Base-by-base conservation (phyloP, 129 eudicot species). In the Gnaphalium uliginosum region DNA sequence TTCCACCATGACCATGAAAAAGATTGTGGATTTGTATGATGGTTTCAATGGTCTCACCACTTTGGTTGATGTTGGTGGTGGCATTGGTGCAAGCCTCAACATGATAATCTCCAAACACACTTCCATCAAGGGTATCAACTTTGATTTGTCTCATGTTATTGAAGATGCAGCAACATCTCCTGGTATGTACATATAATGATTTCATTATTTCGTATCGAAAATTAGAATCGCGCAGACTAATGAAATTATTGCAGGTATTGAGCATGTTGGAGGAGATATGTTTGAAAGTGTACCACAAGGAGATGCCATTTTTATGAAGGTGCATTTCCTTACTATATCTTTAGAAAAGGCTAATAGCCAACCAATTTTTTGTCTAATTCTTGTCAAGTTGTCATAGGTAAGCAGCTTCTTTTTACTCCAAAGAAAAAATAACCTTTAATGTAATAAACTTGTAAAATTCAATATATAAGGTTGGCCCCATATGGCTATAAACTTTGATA, bases 271-370 rank as follows among this genome's bases (percentile, higher is more conserved):
- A 86, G 58, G 93, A 1, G 83, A 90, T 73, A 90, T 88, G 96
- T 90, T 90, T 70, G 88, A 78, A n/a, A 84, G 89, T 70, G 91
- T 90, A 67, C 96, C 96, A 7, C 78, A 73, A 69, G 96, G 89
- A 61, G 96, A 90, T 76, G 96, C 91, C 57, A 90, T 90, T 19
- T 90, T 86, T 81, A 88, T 88, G 93, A 90, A 90, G 96, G 96
- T 87, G 68, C 53, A 69, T 60, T 65, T 58, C 33, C 10, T 18
- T 8, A 6, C 29, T 50, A 2, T 23, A 8, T 19, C 61, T 18
- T 19, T 22, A n/a, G 10, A 59, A 19, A 1, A 4, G 61, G 61
- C 61, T 56, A 56, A 60, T 25, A 9, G 17, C 32, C 4, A 54
- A 6, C 61, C 46, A 39, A 33, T 39, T 39, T 39, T 39, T 9